phyloP scores from a whole-genome alignment of 1,284 basidiomycete species.

The Ustilago hordei region DNA sequence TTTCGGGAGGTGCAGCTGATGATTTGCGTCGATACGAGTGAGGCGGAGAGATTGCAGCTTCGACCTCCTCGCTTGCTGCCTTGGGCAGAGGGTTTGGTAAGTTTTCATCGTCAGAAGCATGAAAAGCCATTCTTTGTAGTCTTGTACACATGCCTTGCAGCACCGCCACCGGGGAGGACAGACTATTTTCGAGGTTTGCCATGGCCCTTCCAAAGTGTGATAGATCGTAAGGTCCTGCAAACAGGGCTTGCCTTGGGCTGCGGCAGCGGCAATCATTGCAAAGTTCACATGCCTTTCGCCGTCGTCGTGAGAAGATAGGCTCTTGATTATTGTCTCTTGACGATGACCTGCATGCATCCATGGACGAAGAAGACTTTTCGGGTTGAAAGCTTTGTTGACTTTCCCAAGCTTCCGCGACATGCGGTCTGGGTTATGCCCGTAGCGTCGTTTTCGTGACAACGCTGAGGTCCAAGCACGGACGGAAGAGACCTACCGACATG shows the following conservation, averaged over 20 bases:
- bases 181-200: neutral
- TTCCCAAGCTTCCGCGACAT: neutral
- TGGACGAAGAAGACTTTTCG: neutral
- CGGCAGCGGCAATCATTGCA: neutral
- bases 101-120: neutral
- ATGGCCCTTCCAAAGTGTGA: neutral
- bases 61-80: neutral
- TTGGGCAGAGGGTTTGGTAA: neutral
- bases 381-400: neutral
- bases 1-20: neutral
- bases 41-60: neutral
- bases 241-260: neutral
- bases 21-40: neutral
- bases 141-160: no score
- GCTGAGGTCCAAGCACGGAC: slow-evolving; percentile 6
- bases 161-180: no score
- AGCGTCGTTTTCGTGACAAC: neutral
- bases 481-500: neutral
- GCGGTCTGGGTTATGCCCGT: neutral
- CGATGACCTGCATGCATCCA: neutral
- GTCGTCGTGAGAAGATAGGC: neutral
- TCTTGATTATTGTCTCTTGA: neutral
- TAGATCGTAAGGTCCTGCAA: neutral
- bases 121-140: neutral
- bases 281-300: neutral